These are phyloP conservation scores for Corylus heterophylla DNA, from an alignment of 306 rosid genomes.

Conservation along the genomic window DNA sequence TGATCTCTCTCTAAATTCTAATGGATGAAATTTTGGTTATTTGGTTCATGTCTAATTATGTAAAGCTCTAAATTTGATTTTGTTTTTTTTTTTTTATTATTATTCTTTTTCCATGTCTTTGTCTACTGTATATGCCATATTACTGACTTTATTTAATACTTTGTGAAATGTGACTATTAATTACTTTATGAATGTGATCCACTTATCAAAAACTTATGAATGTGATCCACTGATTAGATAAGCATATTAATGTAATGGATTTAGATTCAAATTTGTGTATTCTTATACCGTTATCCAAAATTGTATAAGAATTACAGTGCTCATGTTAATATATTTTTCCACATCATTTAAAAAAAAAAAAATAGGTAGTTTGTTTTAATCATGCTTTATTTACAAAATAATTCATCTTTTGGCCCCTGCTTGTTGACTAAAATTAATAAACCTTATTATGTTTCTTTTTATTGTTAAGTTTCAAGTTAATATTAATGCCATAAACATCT, in stretches of 20 bases:
- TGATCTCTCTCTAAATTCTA: neutral
- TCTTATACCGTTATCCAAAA: neutral
- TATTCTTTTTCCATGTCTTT: neutral
- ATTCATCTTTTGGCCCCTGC: neutral
- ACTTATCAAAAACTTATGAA: neutral
- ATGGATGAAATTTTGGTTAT: conserved; percentile 1
- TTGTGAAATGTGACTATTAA: neutral
- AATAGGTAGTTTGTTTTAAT: neutral
- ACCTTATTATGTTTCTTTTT: neutral
- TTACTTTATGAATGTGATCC: neutral
- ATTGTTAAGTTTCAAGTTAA: conserved; percentile 4
- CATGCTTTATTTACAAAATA: neutral
- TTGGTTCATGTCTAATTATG: conserved; percentile 2
- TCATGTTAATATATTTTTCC: neutral
- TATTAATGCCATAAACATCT: neutral
- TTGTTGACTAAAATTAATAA: neutral
- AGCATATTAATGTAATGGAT: neutral
- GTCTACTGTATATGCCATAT: neutral
- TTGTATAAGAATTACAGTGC: neutral
- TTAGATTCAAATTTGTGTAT: neutral
- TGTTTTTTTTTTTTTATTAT: neutral
- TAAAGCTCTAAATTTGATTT: conserved; percentile 7
- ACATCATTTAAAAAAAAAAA: neutral
- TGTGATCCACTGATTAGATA: neutral
- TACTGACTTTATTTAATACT: neutral